Conservation (phyloP, 1,284 basidiomycete species). For the Austropuccinia psidii region DNA sequence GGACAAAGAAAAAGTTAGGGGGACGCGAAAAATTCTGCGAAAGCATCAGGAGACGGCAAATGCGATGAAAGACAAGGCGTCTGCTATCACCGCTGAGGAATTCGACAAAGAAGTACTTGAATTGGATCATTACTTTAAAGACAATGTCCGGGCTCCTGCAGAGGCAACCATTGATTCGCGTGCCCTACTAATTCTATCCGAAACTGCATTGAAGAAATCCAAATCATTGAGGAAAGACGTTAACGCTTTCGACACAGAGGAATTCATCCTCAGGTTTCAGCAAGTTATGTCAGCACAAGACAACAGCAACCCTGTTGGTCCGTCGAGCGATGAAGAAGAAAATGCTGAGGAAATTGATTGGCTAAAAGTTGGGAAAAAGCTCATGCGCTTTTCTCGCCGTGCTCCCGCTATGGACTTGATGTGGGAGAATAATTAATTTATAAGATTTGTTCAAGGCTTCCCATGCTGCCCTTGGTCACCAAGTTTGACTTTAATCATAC, state of each 20-base stretch:
- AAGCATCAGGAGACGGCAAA: slow-evolving; percentile 7
- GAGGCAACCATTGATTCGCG: slow-evolving; percentile 45
- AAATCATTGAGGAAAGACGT: slow-evolving; percentile 74
- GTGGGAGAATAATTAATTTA: no score
- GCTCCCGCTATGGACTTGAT: slow-evolving; percentile 29
- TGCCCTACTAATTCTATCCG: slow-evolving; percentile 41
- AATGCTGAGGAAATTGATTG: slow-evolving; percentile 37
- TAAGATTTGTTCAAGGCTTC: no score
- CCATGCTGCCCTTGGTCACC: no score
- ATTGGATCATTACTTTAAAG: slow-evolving; percentile 1
- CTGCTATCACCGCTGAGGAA: not conserved
- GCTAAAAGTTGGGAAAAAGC: slow-evolving; percentile 13
- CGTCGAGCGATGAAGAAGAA: slow-evolving; percentile 49
- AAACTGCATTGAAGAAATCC: slow-evolving; percentile 58
- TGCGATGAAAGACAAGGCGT: slow-evolving; percentile 7
- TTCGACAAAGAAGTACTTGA: not conserved
- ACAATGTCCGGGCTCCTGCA: slow-evolving; percentile 39
- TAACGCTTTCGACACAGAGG: slow-evolving; percentile 72
- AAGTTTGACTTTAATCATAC: no score
- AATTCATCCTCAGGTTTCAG: slow-evolving; percentile 65
- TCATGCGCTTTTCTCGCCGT: slow-evolving; percentile 26
- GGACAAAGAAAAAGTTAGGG: not conserved
- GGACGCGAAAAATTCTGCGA: not conserved
- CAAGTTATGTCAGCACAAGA: slow-evolving; percentile 61
- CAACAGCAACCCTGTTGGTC: slow-evolving; percentile 44